Conservation (phyloP, 2,329 filamentous ascomycete species). For the Colletotrichum musae region DNA sequence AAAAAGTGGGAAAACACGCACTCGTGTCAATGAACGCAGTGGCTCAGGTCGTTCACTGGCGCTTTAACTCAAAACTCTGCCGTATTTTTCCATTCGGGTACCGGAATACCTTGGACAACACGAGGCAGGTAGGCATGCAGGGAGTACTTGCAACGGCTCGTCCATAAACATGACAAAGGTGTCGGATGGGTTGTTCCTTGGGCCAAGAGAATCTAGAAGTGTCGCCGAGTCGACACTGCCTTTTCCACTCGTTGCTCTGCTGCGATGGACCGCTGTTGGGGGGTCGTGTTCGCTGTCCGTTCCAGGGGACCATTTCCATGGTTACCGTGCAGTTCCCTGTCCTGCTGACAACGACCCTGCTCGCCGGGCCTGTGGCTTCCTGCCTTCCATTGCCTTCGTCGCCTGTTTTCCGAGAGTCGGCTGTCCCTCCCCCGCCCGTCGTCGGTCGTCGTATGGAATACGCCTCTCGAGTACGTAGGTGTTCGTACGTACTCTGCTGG, state of each 20-base stretch:
- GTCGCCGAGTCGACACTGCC: conserved; percentile 25
- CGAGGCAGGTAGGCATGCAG: too few species aligned
- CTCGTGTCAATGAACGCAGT: conserved; percentile 25
- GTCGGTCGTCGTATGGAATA: neutral
- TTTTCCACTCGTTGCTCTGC: neutral
- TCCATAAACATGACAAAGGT: conserved; percentile 31
- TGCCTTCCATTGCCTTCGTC: conserved; percentile 22
- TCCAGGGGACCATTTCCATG: conserved; percentile 30
- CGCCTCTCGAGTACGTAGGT: neutral
- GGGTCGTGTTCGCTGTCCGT: conserved; percentile 13
- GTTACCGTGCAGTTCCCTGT: conserved; percentile 16
- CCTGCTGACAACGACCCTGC: conserved; percentile 13
- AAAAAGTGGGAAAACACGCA: conserved; percentile 32
- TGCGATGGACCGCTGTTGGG: neutral
- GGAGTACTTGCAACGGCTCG: neutral
- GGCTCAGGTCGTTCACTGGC: neutral
- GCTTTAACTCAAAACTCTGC: conserved; percentile 28
- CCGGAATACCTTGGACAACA: too few species aligned
- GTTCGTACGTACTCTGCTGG: conserved; percentile 3
- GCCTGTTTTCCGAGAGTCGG: neutral
- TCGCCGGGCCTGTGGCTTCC: neutral
- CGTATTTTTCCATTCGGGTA: neutral
- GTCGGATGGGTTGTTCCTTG: conserved; percentile 25
- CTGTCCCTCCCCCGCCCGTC: neutral
- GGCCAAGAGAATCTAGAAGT: conserved; percentile 22